These are phyloP conservation scores for Amauroascus verrucosus DNA, from an alignment of 2,329 filamentous ascomycete species.

Conservation along the genomic window DNA sequence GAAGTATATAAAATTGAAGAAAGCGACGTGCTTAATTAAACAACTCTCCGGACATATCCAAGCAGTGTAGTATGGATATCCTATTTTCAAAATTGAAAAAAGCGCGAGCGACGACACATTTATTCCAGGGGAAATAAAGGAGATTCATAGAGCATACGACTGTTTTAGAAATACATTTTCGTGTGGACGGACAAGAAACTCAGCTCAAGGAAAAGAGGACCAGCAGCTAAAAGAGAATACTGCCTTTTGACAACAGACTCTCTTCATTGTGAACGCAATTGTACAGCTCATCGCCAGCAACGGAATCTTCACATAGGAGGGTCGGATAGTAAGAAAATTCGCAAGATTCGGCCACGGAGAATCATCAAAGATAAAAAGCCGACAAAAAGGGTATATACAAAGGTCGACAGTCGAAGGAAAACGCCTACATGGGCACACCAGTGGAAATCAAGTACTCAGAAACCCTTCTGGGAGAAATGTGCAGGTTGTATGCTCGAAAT, in stretches of 20 bases:
- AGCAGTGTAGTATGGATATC: neutral
- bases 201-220: neutral
- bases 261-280: neutral
- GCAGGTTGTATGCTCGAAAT: neutral
- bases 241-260: neutral
- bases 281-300: neutral
- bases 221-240: too few relatives aligned
- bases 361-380: neutral
- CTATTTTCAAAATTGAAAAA: neutral
- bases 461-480: neutral
- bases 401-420: constrained; percentile 2
- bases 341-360: neutral
- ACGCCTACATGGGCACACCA: neutral
- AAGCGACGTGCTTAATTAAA: constrained; percentile 23
- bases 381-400: constrained; percentile 8
- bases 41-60: neutral
- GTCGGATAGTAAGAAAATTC: neutral
- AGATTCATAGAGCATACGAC: constrained; percentile 10
- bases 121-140: neutral
- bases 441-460: neutral
- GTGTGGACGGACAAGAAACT: neutral
- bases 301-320: neutral
- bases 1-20: constrained; percentile 31
- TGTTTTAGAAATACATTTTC: constrained; percentile 2
- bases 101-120: neutral